Evolutionary conservation across 2,329 filamentous ascomycete species (phyloP).

Genomic region (Chlorencoelia australis): DNA sequence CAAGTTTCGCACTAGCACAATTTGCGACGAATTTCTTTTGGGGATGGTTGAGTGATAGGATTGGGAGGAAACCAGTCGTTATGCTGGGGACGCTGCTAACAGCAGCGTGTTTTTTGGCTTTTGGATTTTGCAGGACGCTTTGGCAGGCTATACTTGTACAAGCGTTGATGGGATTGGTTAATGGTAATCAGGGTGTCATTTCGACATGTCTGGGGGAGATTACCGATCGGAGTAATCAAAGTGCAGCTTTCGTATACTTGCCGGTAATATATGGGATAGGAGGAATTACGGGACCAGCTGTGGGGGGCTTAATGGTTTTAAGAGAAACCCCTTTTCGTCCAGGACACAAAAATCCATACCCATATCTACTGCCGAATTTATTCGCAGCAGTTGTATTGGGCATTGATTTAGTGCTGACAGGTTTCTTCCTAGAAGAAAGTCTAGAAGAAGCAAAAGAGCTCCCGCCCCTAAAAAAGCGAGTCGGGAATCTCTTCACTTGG

Average conservation of each 20-base stretch:
- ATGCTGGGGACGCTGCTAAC: slow-evolving; percentile 75
- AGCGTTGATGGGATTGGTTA: slow-evolving; percentile 81
- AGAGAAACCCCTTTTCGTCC: slow-evolving; percentile 41
- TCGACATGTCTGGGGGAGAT: slow-evolving; percentile 91
- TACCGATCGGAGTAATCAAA: slow-evolving; percentile 91
- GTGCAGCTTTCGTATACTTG: slow-evolving; percentile 83
- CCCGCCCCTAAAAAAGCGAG: slow-evolving; percentile 46
- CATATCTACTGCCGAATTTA: slow-evolving; percentile 79
- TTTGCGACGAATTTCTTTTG: slow-evolving; percentile 87
- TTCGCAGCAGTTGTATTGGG: slow-evolving; percentile 63
- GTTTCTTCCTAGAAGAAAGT: slow-evolving; percentile 81
- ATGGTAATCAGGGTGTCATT: slow-evolving; percentile 90
- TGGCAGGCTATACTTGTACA: slow-evolving; percentile 83
- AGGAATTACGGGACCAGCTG: slow-evolving; percentile 80
- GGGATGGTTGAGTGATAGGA: slow-evolving; percentile 72
- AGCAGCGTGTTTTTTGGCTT: slow-evolving; percentile 69
- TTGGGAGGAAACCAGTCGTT: slow-evolving; percentile 76
- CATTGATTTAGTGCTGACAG: slow-evolving; percentile 61
- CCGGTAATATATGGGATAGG: slow-evolving; percentile 95
- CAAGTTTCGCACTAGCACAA: slow-evolving; percentile 84
- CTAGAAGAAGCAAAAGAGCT: slow-evolving; percentile 55
- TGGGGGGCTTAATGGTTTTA: slow-evolving; percentile 76
- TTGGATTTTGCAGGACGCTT: slow-evolving; percentile 75
- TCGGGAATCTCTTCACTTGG: slow-evolving; percentile 54
- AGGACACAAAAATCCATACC: slow-evolving; percentile 49